phyloP scores from a whole-genome alignment of 2,329 filamentous ascomycete species.

The Aplosporella prunicola region DNA sequence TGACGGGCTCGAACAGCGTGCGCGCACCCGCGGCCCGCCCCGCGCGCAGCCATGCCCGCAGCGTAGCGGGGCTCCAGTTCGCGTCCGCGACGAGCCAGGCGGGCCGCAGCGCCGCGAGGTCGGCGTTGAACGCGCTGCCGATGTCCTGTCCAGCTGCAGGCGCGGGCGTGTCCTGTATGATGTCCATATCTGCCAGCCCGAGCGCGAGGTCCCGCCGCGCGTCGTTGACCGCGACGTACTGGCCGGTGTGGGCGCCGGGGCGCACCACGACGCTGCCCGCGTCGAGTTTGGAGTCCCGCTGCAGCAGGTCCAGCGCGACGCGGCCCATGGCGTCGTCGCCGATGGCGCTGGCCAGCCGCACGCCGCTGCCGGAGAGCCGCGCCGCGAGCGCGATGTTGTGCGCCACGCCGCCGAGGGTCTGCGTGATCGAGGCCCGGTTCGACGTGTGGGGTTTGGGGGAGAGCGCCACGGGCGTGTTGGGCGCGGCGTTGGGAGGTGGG shows the following conservation, averaged over 20 bases:
- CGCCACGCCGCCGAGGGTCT: slow-evolving; percentile 83
- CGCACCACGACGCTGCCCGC: slow-evolving; percentile 48
- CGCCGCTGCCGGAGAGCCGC: slow-evolving; percentile 55
- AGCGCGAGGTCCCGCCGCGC: slow-evolving; percentile 72
- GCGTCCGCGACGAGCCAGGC: slow-evolving; percentile 69
- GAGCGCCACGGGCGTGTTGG: slow-evolving; percentile 27
- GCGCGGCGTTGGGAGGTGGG: slow-evolving; percentile 32
- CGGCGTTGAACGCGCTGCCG: slow-evolving; percentile 32
- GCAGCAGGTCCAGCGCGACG: slow-evolving; percentile 58
- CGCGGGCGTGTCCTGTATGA: slow-evolving; percentile 47
- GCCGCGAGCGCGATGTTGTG: slow-evolving; percentile 84
- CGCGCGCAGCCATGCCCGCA: slow-evolving; percentile 58
- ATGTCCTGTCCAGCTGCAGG: background rate
- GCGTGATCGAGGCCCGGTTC: slow-evolving; percentile 70
- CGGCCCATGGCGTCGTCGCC: slow-evolving; percentile 71
- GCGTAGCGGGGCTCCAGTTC: slow-evolving; percentile 65
- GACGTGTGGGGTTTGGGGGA: slow-evolving; percentile 62
- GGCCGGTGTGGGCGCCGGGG: slow-evolving; percentile 57
- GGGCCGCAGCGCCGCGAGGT: slow-evolving; percentile 50
- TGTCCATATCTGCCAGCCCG: slow-evolving; percentile 92
- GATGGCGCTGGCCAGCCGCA: slow-evolving; percentile 70
- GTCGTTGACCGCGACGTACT: slow-evolving; percentile 88
- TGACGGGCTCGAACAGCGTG: slow-evolving; percentile 84
- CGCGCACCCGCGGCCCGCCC: slow-evolving; percentile 47
- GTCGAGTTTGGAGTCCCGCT: slow-evolving; percentile 51